These are phyloP conservation scores for Blastocystis sp. DNA, from an alignment of 352 stramenopile species.

Conservation along the genomic window DNA sequence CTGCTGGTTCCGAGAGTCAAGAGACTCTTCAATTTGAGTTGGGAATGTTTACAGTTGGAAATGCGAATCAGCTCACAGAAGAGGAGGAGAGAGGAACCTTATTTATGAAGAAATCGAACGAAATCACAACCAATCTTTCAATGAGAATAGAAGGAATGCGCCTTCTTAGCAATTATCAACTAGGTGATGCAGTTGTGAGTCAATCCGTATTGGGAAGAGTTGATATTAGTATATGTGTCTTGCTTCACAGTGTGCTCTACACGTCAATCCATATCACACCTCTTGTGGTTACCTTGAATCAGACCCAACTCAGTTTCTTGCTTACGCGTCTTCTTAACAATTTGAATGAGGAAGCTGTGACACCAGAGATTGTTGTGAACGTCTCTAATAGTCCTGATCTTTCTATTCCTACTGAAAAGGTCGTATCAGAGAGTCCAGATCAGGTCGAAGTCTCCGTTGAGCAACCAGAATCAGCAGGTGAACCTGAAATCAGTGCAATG, in stretches of 20 bases:
- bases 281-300: conserved; percentile 29
- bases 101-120: neutral
- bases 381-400: neutral
- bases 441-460: neutral
- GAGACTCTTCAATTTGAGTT: conserved; percentile 48
- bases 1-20: neutral
- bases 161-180: neutral
- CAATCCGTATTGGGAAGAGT: neutral
- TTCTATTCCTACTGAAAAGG: neutral
- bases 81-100: neutral
- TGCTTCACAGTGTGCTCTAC: neutral
- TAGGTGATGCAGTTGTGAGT: neutral
- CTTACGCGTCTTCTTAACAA: conserved; percentile 6
- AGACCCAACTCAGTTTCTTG: conserved; percentile 16
- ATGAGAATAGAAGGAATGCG: neutral
- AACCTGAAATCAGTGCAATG: neutral
- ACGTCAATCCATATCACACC: neutral
- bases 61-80: neutral
- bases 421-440: neutral
- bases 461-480: neutral
- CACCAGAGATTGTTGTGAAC: neutral
- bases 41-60: conserved; percentile 5
- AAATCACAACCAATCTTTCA: neutral
- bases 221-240: neutral
- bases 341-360: neutral